Evolutionary conservation across 208 protist species (phyloP).

Genomic region (Leptomonas pyrrhocoris): DNA sequence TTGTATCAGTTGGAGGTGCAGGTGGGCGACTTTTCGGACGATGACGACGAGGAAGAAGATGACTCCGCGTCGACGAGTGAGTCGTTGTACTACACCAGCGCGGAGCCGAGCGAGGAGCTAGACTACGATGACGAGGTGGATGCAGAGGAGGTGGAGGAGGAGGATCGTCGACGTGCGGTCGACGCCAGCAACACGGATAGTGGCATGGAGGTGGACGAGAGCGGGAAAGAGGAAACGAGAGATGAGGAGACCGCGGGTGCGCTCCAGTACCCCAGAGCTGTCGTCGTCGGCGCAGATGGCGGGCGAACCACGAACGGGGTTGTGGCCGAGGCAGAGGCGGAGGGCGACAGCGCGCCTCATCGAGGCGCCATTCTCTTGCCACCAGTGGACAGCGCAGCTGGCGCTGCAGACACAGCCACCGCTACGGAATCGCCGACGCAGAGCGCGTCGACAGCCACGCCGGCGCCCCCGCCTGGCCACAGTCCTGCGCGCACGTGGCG

Average conservation of each 20-base stretch:
- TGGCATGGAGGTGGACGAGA: too few relatives aligned
- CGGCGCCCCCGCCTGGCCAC: not conserved
- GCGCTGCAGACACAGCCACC: not conserved
- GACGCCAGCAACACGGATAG: not conserved
- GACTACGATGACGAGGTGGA: constrained; percentile 9
- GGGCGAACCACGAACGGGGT: too few relatives aligned
- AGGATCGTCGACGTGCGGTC: not conserved
- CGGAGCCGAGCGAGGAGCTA: constrained; percentile 2
- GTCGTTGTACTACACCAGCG: not conserved
- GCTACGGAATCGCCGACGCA: not conserved
- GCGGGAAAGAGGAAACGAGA: too few relatives aligned
- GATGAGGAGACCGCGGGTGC: too few relatives aligned
- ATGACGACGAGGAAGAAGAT: constrained; percentile 8
- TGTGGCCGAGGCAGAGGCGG: not conserved
- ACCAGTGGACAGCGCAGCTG: not conserved
- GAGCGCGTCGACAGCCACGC: not conserved
- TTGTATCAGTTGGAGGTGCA: constrained; percentile 36
- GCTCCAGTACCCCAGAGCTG: too few relatives aligned
- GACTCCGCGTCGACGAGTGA: not conserved
- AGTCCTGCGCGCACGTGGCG: constrained; percentile 12
- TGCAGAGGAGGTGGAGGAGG: not conserved
- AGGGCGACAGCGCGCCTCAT: constrained; percentile 17
- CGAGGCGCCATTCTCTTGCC: constrained; percentile 25
- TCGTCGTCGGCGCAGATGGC: too few relatives aligned
- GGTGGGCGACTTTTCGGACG: constrained; percentile 30